Base-by-base conservation (phyloP, 2,329 filamentous ascomycete species). In the Scortechinia acanthostroma region DNA sequence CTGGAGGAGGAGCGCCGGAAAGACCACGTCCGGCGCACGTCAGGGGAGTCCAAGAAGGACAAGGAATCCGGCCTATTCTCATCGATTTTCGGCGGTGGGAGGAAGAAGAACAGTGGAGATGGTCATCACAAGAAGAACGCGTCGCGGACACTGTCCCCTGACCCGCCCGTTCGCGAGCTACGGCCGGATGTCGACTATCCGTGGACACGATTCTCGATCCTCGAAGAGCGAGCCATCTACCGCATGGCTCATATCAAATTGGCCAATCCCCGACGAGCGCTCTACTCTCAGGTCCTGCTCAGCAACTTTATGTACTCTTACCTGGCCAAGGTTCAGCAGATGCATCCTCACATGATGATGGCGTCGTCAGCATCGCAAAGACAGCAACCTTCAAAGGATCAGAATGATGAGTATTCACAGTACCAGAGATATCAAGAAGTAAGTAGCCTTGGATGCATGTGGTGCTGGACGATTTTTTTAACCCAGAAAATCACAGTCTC, bases 281-380 rank as follows among this genome's bases (percentile, higher is more conserved):
- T 88, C 45, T 80, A 86, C 58, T 86, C 82, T 30, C 84, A 88
- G 59, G 84, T 88, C 35, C 67, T 88, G 50, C 67, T 88, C 47
- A 87, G 82, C 59, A 88, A 88, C 58, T 88, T 88, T 59, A 88
- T 88, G 84, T 88, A 88, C 64, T 85, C 80, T 23, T 88, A 88
- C 57, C 70, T 88, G 51, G 84, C 84, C 49, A 88, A 88, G 58
- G 84, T 88, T 45, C 84, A 88, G 60, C 81, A 86, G 63, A 86
- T 86, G 77, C 83, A 88, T 59, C 83, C 84, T 43, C 80, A 85
- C 53, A 77, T 86, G 60, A 75, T 82, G 54, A 73, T 83, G 47
- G 77, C 77, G 42, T 74, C 76, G 42, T 77, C 75, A 15, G 25
- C 25, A 23, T 69, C 74, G 42, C 80, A 83, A 51, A 73, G 74